Conservation (phyloP, 805 yeast species). For the Wickerhamiella azyma region DNA sequence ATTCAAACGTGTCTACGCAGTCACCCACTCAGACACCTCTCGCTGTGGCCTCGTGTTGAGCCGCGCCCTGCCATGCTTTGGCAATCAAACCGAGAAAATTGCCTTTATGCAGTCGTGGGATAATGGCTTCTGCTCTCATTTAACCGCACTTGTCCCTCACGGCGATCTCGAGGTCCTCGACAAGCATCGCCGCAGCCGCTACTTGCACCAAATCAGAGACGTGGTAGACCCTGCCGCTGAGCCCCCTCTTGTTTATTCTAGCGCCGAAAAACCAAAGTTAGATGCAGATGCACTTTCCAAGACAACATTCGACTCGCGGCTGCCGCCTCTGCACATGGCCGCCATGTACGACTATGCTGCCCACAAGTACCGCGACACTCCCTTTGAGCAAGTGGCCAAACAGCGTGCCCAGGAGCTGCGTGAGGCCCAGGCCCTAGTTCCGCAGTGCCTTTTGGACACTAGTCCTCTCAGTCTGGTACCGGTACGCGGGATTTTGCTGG, state of each 20-base stretch:
- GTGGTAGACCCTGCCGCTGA: not conserved
- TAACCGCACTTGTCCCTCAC: not conserved
- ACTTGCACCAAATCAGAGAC: not conserved
- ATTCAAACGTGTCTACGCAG: not conserved
- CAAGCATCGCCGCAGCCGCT: not conserved
- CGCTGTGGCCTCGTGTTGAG: constrained; percentile 19
- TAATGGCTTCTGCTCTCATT: not conserved
- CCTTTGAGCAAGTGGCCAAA: too few relatives aligned
- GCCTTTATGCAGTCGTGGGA: not conserved
- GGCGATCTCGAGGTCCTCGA: not conserved
- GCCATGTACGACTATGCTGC: too few relatives aligned
- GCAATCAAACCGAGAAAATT: not conserved
- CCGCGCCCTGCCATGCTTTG: not conserved
- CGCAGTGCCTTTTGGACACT: too few relatives aligned
- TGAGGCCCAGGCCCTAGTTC: too few relatives aligned
- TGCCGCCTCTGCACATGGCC: too few relatives aligned
- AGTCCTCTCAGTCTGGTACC: too few relatives aligned
- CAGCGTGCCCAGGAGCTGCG: too few relatives aligned
- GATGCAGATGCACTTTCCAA: too few relatives aligned
- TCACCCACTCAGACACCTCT: constrained; percentile 20
- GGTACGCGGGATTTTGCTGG: not conserved
- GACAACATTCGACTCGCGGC: too few relatives aligned
- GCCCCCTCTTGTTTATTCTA: too few relatives aligned
- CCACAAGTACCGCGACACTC: too few relatives aligned
- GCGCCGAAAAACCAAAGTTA: too few relatives aligned